These are phyloP conservation scores for Orobanche coerulescens DNA, from an alignment of 257 asterid genomes.

Conservation along the genomic window DNA sequence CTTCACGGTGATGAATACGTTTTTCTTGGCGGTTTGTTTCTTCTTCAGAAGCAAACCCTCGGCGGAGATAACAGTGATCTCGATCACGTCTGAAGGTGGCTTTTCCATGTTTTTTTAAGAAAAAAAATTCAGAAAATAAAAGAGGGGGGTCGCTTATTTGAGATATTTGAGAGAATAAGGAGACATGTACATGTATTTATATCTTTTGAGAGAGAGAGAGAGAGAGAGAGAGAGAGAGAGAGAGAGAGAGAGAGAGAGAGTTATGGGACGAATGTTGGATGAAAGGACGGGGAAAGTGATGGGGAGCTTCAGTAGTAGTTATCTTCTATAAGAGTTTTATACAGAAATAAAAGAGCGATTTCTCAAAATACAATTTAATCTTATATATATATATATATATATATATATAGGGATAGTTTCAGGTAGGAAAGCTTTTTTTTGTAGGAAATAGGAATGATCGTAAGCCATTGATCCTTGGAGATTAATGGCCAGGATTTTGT, in stretches of 20 bases:
- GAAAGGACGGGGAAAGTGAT: constrained; percentile 24
- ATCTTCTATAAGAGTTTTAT: neutral
- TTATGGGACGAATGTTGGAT: neutral
- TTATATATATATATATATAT: no score
- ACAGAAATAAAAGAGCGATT: no score
- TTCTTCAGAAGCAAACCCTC: constrained; percentile 37
- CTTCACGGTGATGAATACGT: constrained; percentile 39
- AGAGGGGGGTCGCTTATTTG: neutral
- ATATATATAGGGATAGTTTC: no score
- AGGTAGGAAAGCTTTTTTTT: no score
- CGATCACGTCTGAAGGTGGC: constrained; percentile 26
- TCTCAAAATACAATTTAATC: no score
- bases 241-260: constrained; percentile 6
- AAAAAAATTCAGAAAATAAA: no score
- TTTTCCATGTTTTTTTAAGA: neutral
- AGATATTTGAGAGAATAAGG: neutral
- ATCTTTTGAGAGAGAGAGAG: neutral
- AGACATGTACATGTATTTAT: neutral
- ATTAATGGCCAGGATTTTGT: no score
- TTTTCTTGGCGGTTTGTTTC: constrained; percentile 32
- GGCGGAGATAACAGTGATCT: constrained; percentile 61
- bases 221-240: neutral
- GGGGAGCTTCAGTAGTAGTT: constrained; percentile 11
- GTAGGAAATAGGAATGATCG: no score
- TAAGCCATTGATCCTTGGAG: no score